Percentiles rank a stretch among this genome's conserved stretches.
These are phyloP conservation scores for Pseudozyma sp. DNA, from an alignment of 1,284 basidiomycete genomes.

Conservation along the genomic window DNA sequence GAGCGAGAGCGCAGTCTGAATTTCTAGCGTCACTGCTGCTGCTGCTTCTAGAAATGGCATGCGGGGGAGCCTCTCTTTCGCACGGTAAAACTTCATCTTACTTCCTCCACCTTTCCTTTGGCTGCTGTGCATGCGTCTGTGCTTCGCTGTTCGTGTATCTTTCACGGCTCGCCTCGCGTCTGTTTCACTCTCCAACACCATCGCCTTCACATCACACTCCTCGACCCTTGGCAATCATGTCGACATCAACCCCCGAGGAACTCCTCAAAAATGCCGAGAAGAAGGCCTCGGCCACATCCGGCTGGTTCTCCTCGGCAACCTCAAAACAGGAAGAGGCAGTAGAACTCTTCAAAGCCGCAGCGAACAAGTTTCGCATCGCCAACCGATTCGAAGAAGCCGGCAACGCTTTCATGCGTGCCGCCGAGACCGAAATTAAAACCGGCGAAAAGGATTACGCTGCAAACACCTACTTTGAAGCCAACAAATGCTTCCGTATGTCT, in stretches of 20 bases:
- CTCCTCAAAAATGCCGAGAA: conserved; percentile 90
- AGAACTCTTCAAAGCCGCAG: conserved; percentile 92
- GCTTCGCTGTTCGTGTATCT: not conserved
- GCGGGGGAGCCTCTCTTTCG: conserved; percentile 2
- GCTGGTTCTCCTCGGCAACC: conserved; percentile 71
- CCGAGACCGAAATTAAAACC: conserved; percentile 64
- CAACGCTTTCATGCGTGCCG: conserved; percentile 71
- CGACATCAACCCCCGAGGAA: conserved; percentile 65
- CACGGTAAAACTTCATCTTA: not conserved
- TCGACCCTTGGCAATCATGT: conserved; percentile 36
- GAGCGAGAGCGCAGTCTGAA: conserved; percentile 3
- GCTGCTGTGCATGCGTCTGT: conserved; percentile 2
- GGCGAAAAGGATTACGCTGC: conserved; percentile 67
- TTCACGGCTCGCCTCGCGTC: conserved; percentile 4
- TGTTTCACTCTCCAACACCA: not conserved
- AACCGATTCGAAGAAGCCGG: conserved; percentile 91
- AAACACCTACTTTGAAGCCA: conserved; percentile 67
- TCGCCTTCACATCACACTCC: not conserved
- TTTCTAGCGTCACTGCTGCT: not conserved
- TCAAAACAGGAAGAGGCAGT: conserved; percentile 80
- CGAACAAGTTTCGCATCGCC: conserved; percentile 94
- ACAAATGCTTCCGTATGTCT: conserved; percentile 66
- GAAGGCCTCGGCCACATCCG: conserved; percentile 82
- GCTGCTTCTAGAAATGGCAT: not conserved
- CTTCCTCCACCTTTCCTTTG: conserved; percentile 10